phyloP scores from a whole-genome alignment of 768 basidiomycete genomes.

The Postia placenta region DNA sequence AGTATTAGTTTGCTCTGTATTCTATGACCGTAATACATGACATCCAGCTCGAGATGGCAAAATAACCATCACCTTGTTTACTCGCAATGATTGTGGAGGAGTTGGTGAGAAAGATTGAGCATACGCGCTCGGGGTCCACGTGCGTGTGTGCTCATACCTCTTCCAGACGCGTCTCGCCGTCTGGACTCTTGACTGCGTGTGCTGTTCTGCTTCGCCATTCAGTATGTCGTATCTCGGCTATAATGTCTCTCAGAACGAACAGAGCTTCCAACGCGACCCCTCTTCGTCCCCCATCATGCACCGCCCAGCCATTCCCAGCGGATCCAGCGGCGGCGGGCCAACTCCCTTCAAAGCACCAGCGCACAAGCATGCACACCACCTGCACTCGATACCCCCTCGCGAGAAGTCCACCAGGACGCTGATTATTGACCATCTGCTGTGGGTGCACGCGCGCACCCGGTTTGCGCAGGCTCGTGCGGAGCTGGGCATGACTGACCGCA shows the following conservation, averaged over 20 bases:
- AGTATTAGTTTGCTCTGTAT: neutral
- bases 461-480: constrained; percentile 82
- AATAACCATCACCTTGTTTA: too few species aligned
- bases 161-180: too few species aligned
- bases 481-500: constrained; percentile 79
- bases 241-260: constrained; percentile 15
- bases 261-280: constrained; percentile 13
- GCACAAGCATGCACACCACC: constrained; percentile 83
- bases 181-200: too few species aligned
- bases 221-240: constrained; percentile 1
- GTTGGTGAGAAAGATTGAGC: too few species aligned
- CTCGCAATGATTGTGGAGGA: too few species aligned
- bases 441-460: constrained; percentile 76
- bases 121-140: too few species aligned
- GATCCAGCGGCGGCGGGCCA: constrained; percentile 8
- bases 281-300: constrained; percentile 18
- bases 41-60: too few species aligned
- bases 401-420: constrained; percentile 87
- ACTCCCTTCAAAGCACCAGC: constrained; percentile 62
- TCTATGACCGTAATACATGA: neutral
- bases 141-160: too few species aligned
- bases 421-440: constrained; percentile 84
- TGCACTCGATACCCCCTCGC: constrained; percentile 80
- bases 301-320: constrained; percentile 12
- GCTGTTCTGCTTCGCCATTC: neutral